A percentile compares a stretch with the other conserved stretches of the same genome.
These are phyloP conservation scores for Daldinia childiae DNA, from an alignment of 495 filamentous ascomycete genomes.

Conservation along the genomic window DNA sequence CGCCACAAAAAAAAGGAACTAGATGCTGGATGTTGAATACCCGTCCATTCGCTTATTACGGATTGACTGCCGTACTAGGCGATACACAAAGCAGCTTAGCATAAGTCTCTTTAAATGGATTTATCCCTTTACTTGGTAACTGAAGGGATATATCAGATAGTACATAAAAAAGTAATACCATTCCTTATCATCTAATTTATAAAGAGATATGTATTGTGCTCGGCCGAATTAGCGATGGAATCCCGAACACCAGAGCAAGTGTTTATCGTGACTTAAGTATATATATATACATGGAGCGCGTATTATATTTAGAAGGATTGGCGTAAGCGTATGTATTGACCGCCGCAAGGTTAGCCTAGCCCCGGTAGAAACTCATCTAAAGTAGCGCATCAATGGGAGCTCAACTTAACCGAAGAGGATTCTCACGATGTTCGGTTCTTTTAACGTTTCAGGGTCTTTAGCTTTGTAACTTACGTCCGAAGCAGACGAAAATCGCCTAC, in stretches of 20 bases:
- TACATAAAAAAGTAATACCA: not conserved
- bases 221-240: not conserved
- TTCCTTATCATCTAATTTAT: not conserved
- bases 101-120: not conserved
- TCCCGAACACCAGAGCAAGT: not conserved
- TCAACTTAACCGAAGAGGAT: conserved; percentile 22
- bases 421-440: not conserved
- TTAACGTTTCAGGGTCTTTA: conserved; percentile 1
- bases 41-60: conserved; percentile 24
- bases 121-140: not conserved
- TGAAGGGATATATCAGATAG: not conserved
- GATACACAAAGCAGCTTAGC: conserved; percentile 4
- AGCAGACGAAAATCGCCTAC: not conserved
- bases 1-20: conserved; percentile 23
- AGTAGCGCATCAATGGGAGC: conserved; percentile 15
- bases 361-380: conserved; percentile 15
- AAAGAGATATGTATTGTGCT: not conserved
- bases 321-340: conserved; percentile 18
- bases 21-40: conserved; percentile 19
- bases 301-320: conserved; percentile 36
- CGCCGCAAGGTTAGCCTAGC: conserved; percentile 23
- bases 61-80: conserved; percentile 27
- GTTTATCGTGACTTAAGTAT: not conserved
- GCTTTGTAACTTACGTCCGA: not conserved
- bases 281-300: not conserved